Evolutionary conservation across 257 asterid species (phyloP), one percentile per base, ranked within the genome.

Genomic region (Leonotis leonurus): DNA sequence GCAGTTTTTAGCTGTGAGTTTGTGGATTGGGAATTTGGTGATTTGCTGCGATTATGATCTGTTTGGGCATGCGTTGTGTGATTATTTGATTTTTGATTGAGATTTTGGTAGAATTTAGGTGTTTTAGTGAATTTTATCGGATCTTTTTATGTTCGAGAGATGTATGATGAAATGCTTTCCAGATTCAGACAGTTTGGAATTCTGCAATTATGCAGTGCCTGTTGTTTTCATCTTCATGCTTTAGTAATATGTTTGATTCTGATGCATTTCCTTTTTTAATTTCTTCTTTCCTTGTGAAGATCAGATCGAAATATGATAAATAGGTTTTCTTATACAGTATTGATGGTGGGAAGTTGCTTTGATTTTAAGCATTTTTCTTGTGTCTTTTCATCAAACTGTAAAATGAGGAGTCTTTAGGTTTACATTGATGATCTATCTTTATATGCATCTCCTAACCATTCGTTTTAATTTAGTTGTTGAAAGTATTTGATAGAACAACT

Each of bases 1-100:
- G 11, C 3, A 39, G 26, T n/a, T n/a, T 13, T 26, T 6, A 3
- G 13, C 26, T 64, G 65, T 12, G 53, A 13, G 68, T 48, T n/a
- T 46, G 46, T 59, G 16, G 56, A 53, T n/a, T n/a, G n/a, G n/a
- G n/a, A n/a, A n/a, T n/a, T n/a, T n/a, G 41, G 32, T 52, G 40
- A 22, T 67, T 45, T 45, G 5, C 12, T 40, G 40, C n/a, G 44
- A 41, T 65, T 66, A 8, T 67, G 33, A 45, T 60, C 46, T 20
- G 20, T 32, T 17, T 45, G 37, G 37, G 59, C 55, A 65, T 32
- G 39, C 35, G 30, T 44, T 44, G n/a, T n/a, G n/a, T n/a, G n/a
- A n/a, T n/a, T n/a, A 8, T 53, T 32, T 55, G 45, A 40, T 51
- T n/a, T n/a, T 24, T 45, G 50, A 35, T 51, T 25, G 55, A 13